phyloP scores from a whole-genome alignment of 805 yeast genomes.

The Helenozyma rhizophorensis region DNA sequence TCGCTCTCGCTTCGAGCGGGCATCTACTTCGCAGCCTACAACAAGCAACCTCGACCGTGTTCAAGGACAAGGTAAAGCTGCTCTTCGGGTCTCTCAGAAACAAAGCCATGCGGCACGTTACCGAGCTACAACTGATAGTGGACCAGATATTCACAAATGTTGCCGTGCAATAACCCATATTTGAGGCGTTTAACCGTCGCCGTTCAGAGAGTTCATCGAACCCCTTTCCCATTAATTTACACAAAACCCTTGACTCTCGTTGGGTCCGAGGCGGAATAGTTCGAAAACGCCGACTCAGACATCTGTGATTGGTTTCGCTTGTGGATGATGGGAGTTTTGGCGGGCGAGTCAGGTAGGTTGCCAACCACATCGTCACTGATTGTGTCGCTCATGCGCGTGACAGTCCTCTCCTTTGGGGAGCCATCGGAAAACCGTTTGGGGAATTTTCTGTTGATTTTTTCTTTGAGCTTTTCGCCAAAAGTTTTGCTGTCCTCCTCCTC shows the following conservation, averaged over 20 bases:
- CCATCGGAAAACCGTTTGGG: slow-evolving; percentile 2
- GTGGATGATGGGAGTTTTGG: slow-evolving; percentile 7
- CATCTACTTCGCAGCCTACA: too few species aligned
- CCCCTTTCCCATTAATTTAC: slow-evolving; percentile 1
- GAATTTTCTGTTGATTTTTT: slow-evolving; percentile 7
- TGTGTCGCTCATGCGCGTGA: slow-evolving; percentile 14
- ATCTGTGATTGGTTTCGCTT: slow-evolving; percentile 6
- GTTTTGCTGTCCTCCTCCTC: slow-evolving; percentile 2
- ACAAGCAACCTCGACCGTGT: too few species aligned
- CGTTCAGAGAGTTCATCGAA: too few species aligned
- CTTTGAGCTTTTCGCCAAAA: slow-evolving; percentile 12
- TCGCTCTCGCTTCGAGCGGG: too few species aligned
- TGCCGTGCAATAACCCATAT: too few species aligned
- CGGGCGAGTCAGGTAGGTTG: slow-evolving; percentile 4
- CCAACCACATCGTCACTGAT: slow-evolving; percentile 4
- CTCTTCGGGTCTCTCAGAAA: too few species aligned
- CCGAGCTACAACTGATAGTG: too few species aligned
- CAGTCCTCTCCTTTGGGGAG: not conserved
- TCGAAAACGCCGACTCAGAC: slow-evolving; percentile 13
- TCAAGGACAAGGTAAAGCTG: too few species aligned
- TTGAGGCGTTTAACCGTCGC: too few species aligned
- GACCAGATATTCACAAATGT: too few species aligned
- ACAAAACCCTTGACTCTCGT: slow-evolving; percentile 11
- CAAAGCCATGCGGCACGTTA: too few species aligned
- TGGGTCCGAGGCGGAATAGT: slow-evolving; percentile 10